Conservation (phyloP, 805 yeast genomes). For the Metschnikowia continentalis region DNA sequence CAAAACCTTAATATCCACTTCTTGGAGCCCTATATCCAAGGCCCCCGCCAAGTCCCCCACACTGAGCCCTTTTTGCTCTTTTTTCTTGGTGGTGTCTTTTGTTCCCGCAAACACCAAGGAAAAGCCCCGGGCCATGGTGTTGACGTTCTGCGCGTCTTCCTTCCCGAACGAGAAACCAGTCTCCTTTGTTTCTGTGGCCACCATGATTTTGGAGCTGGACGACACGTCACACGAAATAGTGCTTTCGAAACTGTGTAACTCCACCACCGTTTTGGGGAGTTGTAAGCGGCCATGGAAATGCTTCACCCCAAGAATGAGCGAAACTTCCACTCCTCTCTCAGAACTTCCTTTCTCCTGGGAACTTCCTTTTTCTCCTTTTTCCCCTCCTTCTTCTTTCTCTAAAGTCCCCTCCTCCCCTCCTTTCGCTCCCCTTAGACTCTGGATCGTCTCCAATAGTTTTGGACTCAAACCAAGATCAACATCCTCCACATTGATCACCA, state of each 20-base stretch:
- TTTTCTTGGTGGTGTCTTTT: too few species aligned
- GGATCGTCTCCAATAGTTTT: slow-evolving; percentile 1
- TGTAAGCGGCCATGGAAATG: slow-evolving; percentile 5
- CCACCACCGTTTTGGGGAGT: slow-evolving; percentile 7
- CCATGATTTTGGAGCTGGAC: background rate
- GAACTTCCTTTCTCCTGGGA: background rate
- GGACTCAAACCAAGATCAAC: slow-evolving; percentile 7
- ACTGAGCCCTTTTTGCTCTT: background rate
- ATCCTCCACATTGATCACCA: slow-evolving; percentile 7
- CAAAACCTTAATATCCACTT: slow-evolving; percentile 6
- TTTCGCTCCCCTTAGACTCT: background rate
- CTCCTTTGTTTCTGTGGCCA: background rate
- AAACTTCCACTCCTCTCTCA: background rate
- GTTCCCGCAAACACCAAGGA: background rate
- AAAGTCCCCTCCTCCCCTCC: background rate
- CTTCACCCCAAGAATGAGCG: slow-evolving; percentile 6
- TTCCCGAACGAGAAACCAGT: background rate
- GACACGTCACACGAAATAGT: background rate
- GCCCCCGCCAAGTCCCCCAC: background rate
- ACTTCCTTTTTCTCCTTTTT: background rate
- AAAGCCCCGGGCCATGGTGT: background rate
- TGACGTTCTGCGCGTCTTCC: background rate
- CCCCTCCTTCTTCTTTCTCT: background rate
- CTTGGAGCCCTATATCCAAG: slow-evolving; percentile 3
- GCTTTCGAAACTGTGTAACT: slow-evolving; percentile 5